Conservation (phyloP, 75 land plant species). For the Cryptomeria japonica region DNA sequence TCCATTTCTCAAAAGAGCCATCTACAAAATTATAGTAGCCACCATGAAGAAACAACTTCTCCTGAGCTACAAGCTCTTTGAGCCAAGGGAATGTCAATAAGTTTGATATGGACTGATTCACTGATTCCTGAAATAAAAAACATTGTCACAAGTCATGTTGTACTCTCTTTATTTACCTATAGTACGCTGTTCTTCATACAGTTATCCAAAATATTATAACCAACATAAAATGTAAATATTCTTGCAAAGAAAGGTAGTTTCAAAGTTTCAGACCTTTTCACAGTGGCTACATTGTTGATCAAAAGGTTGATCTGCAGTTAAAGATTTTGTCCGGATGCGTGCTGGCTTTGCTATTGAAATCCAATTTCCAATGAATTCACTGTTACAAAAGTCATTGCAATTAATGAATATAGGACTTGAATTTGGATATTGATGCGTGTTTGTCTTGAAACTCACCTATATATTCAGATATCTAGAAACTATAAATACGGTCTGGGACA, state of each 20-base stretch:
- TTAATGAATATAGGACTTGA: not conserved
- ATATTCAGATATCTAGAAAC: constrained; percentile 1
- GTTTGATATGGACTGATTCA: constrained; percentile 68
- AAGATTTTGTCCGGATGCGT: constrained; percentile 45
- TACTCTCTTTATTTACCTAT: not conserved
- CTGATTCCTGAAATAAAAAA: constrained; percentile 62
- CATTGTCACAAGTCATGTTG: not conserved
- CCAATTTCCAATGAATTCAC: constrained; percentile 81
- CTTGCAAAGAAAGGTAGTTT: constrained; percentile 5
- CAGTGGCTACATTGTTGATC: constrained; percentile 80
- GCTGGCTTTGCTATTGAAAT: constrained; percentile 60
- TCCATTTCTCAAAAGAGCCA: constrained; percentile 87
- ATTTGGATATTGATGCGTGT: not conserved
- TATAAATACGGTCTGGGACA: not conserved
- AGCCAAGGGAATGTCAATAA: constrained; percentile 82
- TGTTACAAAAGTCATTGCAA: constrained; percentile 14
- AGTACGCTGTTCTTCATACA: not conserved
- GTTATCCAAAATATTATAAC: not conserved
- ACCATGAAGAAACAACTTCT: constrained; percentile 68
- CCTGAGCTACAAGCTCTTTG: constrained; percentile 54
- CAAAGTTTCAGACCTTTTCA: constrained; percentile 66
- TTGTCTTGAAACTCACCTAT: not conserved
- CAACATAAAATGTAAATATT: not conserved
- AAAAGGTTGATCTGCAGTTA: constrained; percentile 39
- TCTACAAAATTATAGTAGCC: constrained; percentile 82